phyloP scores from a whole-genome alignment of 306 rosid genomes.

The Quercus engelmannii region DNA sequence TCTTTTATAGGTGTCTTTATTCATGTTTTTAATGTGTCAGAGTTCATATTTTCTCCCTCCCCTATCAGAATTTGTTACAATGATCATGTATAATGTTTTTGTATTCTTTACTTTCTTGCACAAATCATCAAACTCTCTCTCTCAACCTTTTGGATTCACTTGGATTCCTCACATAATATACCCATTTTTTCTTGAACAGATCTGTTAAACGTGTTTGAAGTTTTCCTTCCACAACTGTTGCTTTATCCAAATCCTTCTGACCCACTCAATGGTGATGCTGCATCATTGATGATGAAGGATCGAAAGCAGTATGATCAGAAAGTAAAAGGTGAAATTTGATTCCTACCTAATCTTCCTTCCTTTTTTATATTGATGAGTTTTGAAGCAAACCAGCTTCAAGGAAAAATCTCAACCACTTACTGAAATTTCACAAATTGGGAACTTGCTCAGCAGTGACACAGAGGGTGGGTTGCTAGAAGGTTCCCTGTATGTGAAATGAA shows the following conservation, averaged over 20 bases:
- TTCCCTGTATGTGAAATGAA: not conserved
- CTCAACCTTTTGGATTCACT: not conserved
- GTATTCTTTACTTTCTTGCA: not conserved
- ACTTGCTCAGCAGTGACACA: not conserved
- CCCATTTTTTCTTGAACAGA: slow-evolving; percentile 49
- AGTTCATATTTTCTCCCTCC: not conserved
- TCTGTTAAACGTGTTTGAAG: slow-evolving; percentile 92
- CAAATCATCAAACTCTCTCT: not conserved
- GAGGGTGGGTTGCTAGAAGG: not conserved
- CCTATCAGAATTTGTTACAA: not conserved
- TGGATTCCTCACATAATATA: slow-evolving; percentile 10
- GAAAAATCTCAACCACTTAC: not conserved
- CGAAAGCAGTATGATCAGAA: slow-evolving; percentile 73
- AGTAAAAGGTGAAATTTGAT: slow-evolving; percentile 69
- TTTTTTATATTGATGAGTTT: not conserved
- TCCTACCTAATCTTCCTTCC: not conserved
- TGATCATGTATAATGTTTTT: not conserved
- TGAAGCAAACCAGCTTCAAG: not conserved
- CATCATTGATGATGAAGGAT: slow-evolving; percentile 93
- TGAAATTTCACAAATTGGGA: not conserved
- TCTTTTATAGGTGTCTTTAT: slow-evolving; percentile 2
- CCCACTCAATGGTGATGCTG: slow-evolving; percentile 97
- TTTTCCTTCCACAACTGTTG: slow-evolving; percentile 95
- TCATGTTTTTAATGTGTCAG: not conserved
- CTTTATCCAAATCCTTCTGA: slow-evolving; percentile 97